Conservation (phyloP, 768 basidiomycete species). For the Lentinula guzmanii region DNA sequence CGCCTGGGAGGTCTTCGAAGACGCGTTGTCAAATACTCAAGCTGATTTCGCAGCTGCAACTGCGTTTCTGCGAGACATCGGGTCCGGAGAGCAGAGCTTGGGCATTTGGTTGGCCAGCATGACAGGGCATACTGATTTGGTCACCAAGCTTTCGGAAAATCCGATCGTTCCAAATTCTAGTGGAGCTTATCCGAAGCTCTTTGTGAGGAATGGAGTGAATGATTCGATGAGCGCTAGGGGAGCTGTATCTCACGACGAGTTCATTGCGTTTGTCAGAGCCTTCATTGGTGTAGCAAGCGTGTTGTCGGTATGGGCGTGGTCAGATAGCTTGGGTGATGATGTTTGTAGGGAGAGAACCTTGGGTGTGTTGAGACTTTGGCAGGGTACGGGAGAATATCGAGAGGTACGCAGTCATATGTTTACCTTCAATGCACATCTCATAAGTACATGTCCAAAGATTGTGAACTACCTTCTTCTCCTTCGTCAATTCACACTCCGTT, state of each 20-base stretch:
- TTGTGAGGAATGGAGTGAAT: constrained; percentile 24
- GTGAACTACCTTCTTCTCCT: constrained; percentile 68
- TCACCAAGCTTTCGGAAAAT: constrained; percentile 36
- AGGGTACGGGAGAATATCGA: constrained; percentile 62
- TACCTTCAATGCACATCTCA: neutral
- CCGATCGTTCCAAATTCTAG: constrained; percentile 23
- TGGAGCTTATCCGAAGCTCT: constrained; percentile 28
- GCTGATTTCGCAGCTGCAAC: constrained; percentile 46
- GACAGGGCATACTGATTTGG: constrained; percentile 50
- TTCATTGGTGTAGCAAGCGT: constrained; percentile 63
- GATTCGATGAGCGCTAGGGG: neutral
- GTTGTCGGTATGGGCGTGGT: constrained; percentile 72
- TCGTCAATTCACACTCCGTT: constrained; percentile 64
- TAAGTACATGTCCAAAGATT: constrained; percentile 38
- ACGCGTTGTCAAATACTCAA: constrained; percentile 48
- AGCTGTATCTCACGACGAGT: constrained; percentile 43
- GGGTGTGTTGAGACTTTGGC: constrained; percentile 60
- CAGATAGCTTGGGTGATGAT: constrained; percentile 67
- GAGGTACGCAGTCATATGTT: constrained; percentile 39
- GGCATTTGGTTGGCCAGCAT: constrained; percentile 73
- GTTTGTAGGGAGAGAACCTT: constrained; percentile 59
- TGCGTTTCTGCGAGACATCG: constrained; percentile 52
- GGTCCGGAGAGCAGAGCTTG: constrained; percentile 57
- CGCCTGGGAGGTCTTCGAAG: constrained; percentile 57
- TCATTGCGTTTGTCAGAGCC: constrained; percentile 59